Conservation (phyloP, 371 early-diverging fungal species). For the Racocetra persica region DNA sequence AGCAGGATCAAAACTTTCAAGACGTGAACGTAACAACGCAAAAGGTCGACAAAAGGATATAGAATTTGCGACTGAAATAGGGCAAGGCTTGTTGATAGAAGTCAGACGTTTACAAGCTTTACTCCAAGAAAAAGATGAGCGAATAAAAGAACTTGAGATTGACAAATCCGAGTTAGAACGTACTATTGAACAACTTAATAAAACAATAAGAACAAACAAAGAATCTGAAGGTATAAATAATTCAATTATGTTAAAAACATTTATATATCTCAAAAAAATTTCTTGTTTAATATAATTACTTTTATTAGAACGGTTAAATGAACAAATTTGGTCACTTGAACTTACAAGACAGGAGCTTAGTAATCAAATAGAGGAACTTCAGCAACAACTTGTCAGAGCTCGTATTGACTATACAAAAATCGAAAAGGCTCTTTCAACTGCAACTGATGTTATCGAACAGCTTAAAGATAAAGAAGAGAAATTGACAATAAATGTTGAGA, state of each 20-base stretch:
- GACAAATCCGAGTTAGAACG: constrained; percentile 70
- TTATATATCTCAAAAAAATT: background rate
- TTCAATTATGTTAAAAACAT: background rate
- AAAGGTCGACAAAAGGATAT: constrained; percentile 61
- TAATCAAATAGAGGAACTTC: constrained; percentile 47
- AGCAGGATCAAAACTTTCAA: background rate
- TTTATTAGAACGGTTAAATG: background rate
- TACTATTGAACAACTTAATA: constrained; percentile 68
- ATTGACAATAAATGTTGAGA: constrained; percentile 62
- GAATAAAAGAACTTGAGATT: constrained; percentile 66
- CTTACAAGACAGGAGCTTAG: constrained; percentile 43
- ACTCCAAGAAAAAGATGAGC: constrained; percentile 69
- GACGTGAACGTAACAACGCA: constrained; percentile 42
- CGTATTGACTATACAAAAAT: constrained; percentile 63
- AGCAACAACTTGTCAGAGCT: constrained; percentile 61
- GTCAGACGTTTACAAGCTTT: constrained; percentile 61
- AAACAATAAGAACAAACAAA: constrained; percentile 64
- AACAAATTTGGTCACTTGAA: constrained; percentile 29
- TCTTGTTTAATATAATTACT: background rate
- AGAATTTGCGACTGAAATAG: constrained; percentile 64
- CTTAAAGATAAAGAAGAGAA: constrained; percentile 70
- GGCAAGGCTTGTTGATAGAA: constrained; percentile 62
- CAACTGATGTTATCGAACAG: constrained; percentile 69
- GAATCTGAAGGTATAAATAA: constrained; percentile 64
- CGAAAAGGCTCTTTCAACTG: constrained; percentile 58